phyloP scores from a whole-genome alignment of 176 grass and related monocot genomes.

The Ananas comosus region DNA sequence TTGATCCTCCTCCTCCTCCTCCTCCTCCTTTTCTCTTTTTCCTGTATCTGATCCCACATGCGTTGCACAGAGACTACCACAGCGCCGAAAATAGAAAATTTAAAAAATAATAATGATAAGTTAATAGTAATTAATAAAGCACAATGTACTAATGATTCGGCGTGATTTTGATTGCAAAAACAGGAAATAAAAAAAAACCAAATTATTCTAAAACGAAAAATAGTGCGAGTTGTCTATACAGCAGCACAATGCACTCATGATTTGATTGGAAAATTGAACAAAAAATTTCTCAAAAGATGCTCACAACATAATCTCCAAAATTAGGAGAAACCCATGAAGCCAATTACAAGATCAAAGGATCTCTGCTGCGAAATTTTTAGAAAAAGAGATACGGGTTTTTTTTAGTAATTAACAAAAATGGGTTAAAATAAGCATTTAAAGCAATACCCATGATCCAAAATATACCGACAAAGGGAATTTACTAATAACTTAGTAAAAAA shows the following conservation, averaged over 20 bases:
- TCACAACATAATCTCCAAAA: no score
- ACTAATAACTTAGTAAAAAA: no score
- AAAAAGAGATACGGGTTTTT: no score
- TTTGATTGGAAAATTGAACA: no score
- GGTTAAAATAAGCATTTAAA: no score
- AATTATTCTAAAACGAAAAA: not conserved
- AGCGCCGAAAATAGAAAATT: not conserved
- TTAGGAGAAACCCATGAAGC: no score
- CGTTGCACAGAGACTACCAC: constrained; percentile 39
- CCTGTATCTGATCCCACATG: constrained; percentile 45
- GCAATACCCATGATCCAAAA: no score
- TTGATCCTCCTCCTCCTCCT: not conserved
- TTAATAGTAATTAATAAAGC: not conserved
- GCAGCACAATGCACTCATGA: not conserved
- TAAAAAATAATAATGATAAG: not conserved
- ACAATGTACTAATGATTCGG: not conserved
- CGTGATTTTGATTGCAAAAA: not conserved
- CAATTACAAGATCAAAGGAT: no score
- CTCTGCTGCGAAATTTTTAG: no score
- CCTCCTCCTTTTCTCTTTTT: constrained; percentile 18
- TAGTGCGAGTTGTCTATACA: not conserved
- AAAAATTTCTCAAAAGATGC: no score
- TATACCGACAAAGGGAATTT: no score
- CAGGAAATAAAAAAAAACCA: not conserved
- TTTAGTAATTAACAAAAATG: no score